These are phyloP conservation scores for Nelumbo lutea DNA, from an alignment of 164 flowering plant genomes.

Conservation along the genomic window DNA sequence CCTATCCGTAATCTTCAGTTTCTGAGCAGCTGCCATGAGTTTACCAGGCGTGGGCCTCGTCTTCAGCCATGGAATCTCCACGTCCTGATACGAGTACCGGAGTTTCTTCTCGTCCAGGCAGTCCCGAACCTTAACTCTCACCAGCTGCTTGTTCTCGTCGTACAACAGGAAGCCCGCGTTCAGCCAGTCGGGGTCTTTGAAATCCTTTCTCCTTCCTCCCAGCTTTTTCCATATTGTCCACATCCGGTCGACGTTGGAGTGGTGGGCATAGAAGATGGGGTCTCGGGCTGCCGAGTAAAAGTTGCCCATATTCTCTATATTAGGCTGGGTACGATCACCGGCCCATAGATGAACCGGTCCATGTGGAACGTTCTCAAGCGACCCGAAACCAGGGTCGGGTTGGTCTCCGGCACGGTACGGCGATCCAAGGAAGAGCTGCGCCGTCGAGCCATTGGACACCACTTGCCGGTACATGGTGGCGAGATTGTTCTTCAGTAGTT, in stretches of 20 bases:
- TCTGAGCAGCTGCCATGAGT: neutral
- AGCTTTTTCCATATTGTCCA: slow-evolving; percentile 55
- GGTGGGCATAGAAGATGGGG: slow-evolving; percentile 59
- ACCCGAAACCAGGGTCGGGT: slow-evolving; percentile 26
- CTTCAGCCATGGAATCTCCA: slow-evolving; percentile 48
- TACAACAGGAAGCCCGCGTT: slow-evolving; percentile 36
- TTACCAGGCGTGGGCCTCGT: slow-evolving; percentile 21
- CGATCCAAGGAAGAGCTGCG: slow-evolving; percentile 26
- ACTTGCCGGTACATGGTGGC: slow-evolving; percentile 19
- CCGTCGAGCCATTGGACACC: slow-evolving; percentile 16
- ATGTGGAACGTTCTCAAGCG: slow-evolving; percentile 32
- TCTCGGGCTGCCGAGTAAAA: slow-evolving; percentile 66
- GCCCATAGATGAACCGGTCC: slow-evolving; percentile 34
- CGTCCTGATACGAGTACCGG: slow-evolving; percentile 49
- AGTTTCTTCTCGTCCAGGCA: slow-evolving; percentile 36
- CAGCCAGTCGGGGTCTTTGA: slow-evolving; percentile 38
- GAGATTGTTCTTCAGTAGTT: slow-evolving; percentile 5
- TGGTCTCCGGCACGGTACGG: slow-evolving; percentile 29
- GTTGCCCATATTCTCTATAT: slow-evolving; percentile 58
- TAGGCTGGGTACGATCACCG: slow-evolving; percentile 42
- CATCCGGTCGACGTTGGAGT: slow-evolving; percentile 56
- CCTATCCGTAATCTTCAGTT: neutral
- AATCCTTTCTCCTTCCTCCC: slow-evolving; percentile 35
- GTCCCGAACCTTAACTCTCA: slow-evolving; percentile 43
- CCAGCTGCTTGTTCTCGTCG: slow-evolving; percentile 41